Percentiles rank a stretch among this genome's conserved stretches.
These are phyloP conservation scores for Rhizopogon rudus DNA, from an alignment of 768 basidiomycete species.

Conservation along the genomic window DNA sequence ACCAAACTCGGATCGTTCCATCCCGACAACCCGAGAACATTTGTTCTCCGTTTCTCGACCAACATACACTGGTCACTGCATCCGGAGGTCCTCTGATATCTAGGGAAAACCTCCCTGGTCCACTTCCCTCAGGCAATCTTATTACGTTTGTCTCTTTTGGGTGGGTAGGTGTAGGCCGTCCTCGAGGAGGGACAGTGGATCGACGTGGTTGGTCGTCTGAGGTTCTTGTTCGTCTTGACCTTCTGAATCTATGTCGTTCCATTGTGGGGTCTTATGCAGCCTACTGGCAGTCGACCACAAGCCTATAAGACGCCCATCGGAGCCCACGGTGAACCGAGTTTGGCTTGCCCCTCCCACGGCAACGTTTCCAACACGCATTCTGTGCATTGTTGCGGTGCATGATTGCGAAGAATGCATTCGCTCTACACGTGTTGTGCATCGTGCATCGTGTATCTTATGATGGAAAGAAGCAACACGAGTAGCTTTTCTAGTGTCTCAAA, in stretches of 20 bases:
- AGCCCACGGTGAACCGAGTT: background rate
- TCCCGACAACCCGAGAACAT: conserved; percentile 30
- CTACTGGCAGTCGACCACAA: background rate
- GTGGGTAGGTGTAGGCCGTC: background rate
- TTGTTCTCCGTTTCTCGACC: conserved; percentile 8
- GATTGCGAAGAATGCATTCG: background rate
- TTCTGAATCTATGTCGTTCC: background rate
- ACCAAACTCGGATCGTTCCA: conserved; percentile 25
- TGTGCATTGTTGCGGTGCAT: background rate
- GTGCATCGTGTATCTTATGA: background rate
- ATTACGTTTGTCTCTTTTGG: conserved; percentile 1
- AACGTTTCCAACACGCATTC: background rate
- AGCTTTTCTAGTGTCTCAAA: too few relatives aligned
- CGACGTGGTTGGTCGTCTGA: background rate
- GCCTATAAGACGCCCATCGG: background rate
- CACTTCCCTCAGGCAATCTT: conserved; percentile 91
- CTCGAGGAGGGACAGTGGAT: background rate
- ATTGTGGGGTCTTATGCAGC: background rate
- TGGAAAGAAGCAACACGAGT: too few relatives aligned
- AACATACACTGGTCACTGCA: conserved; percentile 1
- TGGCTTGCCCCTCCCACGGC: background rate
- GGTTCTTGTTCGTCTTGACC: background rate
- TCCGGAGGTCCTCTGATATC: conserved; percentile 34
- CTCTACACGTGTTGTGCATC: background rate
- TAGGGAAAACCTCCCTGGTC: conserved; percentile 91